Conservation (phyloP, 306 rosid genomes). For the Comarum palustre region DNA sequence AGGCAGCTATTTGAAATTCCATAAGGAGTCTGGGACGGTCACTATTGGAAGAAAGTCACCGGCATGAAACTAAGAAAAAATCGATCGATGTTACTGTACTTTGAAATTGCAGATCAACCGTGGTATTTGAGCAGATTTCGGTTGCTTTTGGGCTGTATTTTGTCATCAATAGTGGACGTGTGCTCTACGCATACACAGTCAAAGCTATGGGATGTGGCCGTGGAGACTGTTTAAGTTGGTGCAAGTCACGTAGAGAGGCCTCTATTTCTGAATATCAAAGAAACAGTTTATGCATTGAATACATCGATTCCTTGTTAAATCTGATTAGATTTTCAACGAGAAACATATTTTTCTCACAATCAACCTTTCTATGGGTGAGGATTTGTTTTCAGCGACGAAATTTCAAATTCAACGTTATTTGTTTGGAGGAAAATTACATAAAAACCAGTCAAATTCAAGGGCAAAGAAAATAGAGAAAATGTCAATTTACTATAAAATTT, state of each 20-base stretch:
- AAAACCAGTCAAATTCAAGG: too few relatives aligned
- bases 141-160: not conserved
- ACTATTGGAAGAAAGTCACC: not conserved
- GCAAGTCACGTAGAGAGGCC: not conserved
- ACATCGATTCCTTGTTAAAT: too few relatives aligned
- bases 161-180: not conserved
- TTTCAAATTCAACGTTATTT: too few relatives aligned
- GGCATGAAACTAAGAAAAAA: not conserved
- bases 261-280: not conserved
- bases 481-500: too few relatives aligned
- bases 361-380: too few relatives aligned
- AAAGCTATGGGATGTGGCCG: not conserved
- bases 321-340: too few relatives aligned
- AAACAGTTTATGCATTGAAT: too few relatives aligned
- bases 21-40: not conserved
- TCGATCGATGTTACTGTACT: not conserved
- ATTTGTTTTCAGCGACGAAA: too few relatives aligned
- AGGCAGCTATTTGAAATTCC: not conserved
- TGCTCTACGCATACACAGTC: not conserved
- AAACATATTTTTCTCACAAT: too few relatives aligned
- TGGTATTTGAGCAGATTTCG: not conserved
- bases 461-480: too few relatives aligned
- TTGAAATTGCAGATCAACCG: not conserved
- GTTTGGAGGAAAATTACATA: too few relatives aligned
- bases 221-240: not conserved